Conservation (phyloP, 1,284 basidiomycete species). For the Trametes polyzona region DNA sequence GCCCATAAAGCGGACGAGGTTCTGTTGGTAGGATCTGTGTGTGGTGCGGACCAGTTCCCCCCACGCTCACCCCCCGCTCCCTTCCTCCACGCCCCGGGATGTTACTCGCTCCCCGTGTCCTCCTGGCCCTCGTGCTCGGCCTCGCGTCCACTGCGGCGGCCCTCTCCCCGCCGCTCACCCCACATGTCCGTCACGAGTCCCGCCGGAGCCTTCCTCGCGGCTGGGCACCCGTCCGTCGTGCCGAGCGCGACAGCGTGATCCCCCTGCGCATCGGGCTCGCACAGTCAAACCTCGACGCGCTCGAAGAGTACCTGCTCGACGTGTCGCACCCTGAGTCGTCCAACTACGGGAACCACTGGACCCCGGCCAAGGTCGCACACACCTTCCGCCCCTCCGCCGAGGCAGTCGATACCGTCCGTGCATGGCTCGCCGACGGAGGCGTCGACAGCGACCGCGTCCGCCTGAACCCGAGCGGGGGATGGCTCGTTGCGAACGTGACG, state of each 20-base stretch:
- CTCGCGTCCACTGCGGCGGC: slow-evolving; percentile 10
- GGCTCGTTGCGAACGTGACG: slow-evolving; percentile 49
- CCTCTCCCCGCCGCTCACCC: slow-evolving; percentile 22
- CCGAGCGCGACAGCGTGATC: slow-evolving; percentile 36
- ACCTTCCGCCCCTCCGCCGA: slow-evolving; percentile 49
- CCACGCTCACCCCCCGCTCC: neutral
- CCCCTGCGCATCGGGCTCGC: slow-evolving; percentile 51
- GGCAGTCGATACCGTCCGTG: slow-evolving; percentile 44
- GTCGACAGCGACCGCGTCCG: slow-evolving; percentile 37
- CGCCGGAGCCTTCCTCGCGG: slow-evolving; percentile 39
- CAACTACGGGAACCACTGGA: slow-evolving; percentile 50
- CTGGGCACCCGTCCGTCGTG: slow-evolving; percentile 41
- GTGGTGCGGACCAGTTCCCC: slow-evolving; percentile 8
- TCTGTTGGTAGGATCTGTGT: neutral
- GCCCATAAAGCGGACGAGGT: neutral
- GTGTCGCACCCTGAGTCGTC: slow-evolving; percentile 49
- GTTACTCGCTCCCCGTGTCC: slow-evolving; percentile 19
- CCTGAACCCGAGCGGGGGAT: slow-evolving; percentile 41
- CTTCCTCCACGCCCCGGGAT: slow-evolving; percentile 3
- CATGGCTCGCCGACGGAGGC: slow-evolving; percentile 46
- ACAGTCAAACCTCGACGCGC: slow-evolving; percentile 46
- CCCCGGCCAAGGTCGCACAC: slow-evolving; percentile 38
- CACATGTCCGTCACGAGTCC: slow-evolving; percentile 45
- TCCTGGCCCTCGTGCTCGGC: slow-evolving; percentile 17
- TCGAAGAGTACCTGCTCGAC: slow-evolving; percentile 47